Conservation (phyloP, 495 filamentous ascomycete species). For the Aspergillus steynii region DNA sequence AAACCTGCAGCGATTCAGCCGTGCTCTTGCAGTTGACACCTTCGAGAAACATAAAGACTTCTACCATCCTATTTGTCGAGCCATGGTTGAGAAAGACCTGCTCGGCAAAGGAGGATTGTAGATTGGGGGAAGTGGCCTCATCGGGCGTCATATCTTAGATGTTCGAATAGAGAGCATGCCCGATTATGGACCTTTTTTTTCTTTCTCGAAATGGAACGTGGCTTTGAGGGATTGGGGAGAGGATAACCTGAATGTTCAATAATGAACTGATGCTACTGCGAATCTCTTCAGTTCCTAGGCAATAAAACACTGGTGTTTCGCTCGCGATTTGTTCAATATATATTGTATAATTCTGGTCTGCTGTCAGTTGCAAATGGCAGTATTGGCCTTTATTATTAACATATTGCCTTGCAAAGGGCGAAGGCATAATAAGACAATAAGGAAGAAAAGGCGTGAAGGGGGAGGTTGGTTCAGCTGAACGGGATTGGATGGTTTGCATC, state of each 20-base stretch:
- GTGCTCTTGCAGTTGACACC: constrained; percentile 71
- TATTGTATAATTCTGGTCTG: neutral
- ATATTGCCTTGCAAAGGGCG: neutral
- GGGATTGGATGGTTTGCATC: neutral
- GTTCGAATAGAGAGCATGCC: neutral
- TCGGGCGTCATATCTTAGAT: neutral
- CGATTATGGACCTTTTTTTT: neutral
- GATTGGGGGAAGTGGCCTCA: neutral
- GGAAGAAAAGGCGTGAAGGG: neutral
- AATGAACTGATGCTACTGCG: neutral
- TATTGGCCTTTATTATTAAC: neutral
- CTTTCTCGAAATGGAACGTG: too few species aligned
- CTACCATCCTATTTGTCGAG: constrained; percentile 92
- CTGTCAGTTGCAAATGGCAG: neutral
- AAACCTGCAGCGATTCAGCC: constrained; percentile 69
- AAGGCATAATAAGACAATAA: neutral
- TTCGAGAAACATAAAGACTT: constrained; percentile 87
- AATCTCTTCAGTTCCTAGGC: too few species aligned
- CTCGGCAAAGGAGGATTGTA: constrained; percentile 44
- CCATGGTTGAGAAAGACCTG: constrained; percentile 82
- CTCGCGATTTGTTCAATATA: neutral
- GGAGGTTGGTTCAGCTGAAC: neutral
- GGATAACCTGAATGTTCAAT: neutral
- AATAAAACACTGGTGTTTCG: neutral
- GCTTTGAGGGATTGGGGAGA: neutral